Evolutionary conservation across 441 rosid species (phyloP), one percentile per base, ranked within the genome.

Genomic region (Aleurites moluccanus): DNA sequence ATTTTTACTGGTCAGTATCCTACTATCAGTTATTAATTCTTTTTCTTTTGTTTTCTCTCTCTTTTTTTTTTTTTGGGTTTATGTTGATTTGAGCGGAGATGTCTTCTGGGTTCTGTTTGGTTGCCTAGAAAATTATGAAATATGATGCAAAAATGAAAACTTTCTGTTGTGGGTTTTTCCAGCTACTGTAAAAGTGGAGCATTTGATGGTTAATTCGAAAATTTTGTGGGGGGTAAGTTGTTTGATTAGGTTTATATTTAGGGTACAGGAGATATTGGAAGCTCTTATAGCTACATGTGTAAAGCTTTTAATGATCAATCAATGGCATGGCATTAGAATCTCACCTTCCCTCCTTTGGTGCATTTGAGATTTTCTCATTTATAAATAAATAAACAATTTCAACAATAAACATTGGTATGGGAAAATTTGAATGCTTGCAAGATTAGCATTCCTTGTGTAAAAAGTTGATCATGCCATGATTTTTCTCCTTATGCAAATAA

Each of bases 1-100:
- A 13, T 9, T 23, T 40, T 42, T 72, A 42, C 42, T 18, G 75
- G 75, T 72, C 2, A 47, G 75, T 62, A 10, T 72, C 44, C 66
- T 4, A 2, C 15, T 25, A 33, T 62, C 20, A 3, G 23, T 40
- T 64, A 3, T 42, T 10, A 8, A 20, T 73, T 11, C 3, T 2
- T 50, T 21, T 25, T 2, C 21, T 49, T 30, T 4, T 7, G 2
- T 3, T 35, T 0, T 11, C n/a, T n/a, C n/a, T n/a, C n/a, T n/a
- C 0, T 52, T 64, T 0, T n/a, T 15, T 68, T 16, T 25, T 25
- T 2, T 67, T 9, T 47, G 1, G 13, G 42, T 21, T 21, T 59
- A 23, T 1, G 21, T 65, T 21, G 20, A 10, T 73, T 20, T 20
- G 30, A 11, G 9, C 10, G 25, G 40, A 30, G 18, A 49, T 25